Base-by-base conservation (phyloP, 306 rosid species). In the Gastrolobium bilobum region DNA sequence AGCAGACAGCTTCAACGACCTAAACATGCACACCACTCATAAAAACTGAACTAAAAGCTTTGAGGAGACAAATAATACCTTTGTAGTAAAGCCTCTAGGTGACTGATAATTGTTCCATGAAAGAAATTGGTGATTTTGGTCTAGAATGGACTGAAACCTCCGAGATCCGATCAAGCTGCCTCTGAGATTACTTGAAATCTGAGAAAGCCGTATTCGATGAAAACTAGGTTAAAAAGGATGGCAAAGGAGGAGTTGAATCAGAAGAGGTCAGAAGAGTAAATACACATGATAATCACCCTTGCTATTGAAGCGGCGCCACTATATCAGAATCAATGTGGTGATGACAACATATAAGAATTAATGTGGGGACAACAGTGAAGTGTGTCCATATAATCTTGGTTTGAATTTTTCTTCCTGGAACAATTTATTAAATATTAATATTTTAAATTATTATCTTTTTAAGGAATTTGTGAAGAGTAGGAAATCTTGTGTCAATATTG, bases 141-240 rank as follows among this genome's bases (percentile, higher is more conserved):
- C 78, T 63, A 71, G 78, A 46, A 65, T 40, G 68, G 90, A 80
- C 4, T 77, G 68, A 57, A 87, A 64, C 83, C 89, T 46, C 3
- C 94, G 90, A 65, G 79, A 81, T 43, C 83, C 86, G 38, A 76
- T 79, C 78, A 82, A 69, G 83, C 83, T 43, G 53, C 68, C 62
- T 81, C 89, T 88, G 50, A 66, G 87, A 74, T 91, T 84, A 84
- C 82, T 76, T 9, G 87, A 84, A 59, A 84, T 70, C 86, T 87
- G 90, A 74, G 86, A 85, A 78, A 20, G 26, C 26, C 79, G 57
- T 44, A 11, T 7, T 34, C 4, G 30, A 43, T 42, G 69, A 69
- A 75, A 35, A 20, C 5, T 20, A 58, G 67, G 3, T 30, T 56
- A 3, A 4, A 52, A 34, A 58, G 14, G 35, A 58, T 78, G 78